phyloP scores from a whole-genome alignment of 2,329 filamentous ascomycete genomes.

The Pseudogymnoascus sp. region DNA sequence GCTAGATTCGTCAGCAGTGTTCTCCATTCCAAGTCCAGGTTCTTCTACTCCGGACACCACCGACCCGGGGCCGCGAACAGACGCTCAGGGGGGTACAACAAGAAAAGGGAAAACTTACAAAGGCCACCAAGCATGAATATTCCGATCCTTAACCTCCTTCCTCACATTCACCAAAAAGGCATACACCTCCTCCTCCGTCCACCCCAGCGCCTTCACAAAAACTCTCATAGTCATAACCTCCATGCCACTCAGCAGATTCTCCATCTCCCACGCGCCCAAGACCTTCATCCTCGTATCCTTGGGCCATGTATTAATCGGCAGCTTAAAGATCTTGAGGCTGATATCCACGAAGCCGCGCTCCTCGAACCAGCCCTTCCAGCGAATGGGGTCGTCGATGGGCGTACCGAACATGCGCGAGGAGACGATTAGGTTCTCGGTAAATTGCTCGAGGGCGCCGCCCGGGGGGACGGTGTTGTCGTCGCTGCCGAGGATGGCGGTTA shows the following conservation, averaged over 20 bases:
- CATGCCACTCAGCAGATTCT: constrained; percentile 25
- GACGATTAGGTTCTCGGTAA: not conserved
- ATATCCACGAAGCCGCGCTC: not conserved
- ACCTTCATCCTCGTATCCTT: constrained; percentile 11
- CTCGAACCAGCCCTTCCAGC: not conserved
- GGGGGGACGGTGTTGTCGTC: constrained; percentile 9
- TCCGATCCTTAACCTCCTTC: constrained; percentile 28
- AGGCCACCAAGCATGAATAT: constrained; percentile 12
- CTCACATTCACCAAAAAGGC: constrained; percentile 29
- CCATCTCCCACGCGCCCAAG: constrained; percentile 15
- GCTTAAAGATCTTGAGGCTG: constrained; percentile 19
- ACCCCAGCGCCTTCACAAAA: constrained; percentile 29
- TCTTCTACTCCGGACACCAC: too few species aligned
- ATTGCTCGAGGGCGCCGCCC: not conserved
- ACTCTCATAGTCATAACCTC: constrained; percentile 30
- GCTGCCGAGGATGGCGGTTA: constrained; percentile 12
- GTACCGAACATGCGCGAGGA: not conserved
- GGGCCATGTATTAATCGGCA: constrained; percentile 15
- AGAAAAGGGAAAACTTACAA: constrained; percentile 12
- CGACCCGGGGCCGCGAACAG: too few species aligned
- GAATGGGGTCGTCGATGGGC: not conserved
- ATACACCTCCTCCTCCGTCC: constrained; percentile 29
- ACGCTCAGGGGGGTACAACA: too few species aligned
- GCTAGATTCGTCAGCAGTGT: not conserved
- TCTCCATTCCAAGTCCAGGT: not conserved